Base-by-base conservation (phyloP, 2,329 filamentous ascomycete species). In the Cladosporium sp. region DNA sequence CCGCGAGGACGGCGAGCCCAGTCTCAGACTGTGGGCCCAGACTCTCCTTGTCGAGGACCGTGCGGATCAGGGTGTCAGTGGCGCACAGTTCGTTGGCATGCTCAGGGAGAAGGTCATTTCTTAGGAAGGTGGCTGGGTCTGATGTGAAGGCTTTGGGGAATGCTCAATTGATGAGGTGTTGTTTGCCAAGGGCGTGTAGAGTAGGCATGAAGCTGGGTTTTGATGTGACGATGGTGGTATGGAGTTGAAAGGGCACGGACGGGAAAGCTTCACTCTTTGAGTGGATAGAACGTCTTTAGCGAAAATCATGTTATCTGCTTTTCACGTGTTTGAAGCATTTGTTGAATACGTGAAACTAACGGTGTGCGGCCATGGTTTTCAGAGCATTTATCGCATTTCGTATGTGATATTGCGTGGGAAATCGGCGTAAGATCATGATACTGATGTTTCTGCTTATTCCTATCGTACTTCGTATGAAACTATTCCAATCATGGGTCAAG, bases 21-120 rank as follows among this genome's bases (percentile, higher is more conserved):
- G 90, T 69, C 79, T 99, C 73, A 92, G 95, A 76, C 80, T 97
- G 63, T 99, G 94, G 94, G 94, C 94, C 45, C 93, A 97, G 80
- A 97, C 94, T 43, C 80, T 97, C 75, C 79, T 99, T 68, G 88
- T 99, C 49, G 94, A 99, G 76, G 94, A 99, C 76, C 83, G 93
- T 65, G 91, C 93, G 58, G 94, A 99, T 73, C 92, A 97, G 77
- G 88, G 92, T 51, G 87, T 96, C 76, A 96, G 92, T 72, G 87
- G 94, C 70, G 88, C 88, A 68, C 93, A 97, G 77, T 99, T 92
- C 88, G 88, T 97, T 81, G 92, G 91, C 59, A 87, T 85, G 69
- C 76, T 99, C 75, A 84, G 93, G 75, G 94, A 97, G 81, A 99
- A 97, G 90, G 94, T 97, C 39, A 52, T 59, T 28, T 51, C 56